These are phyloP conservation scores for Kwoniella sp. DNA, from an alignment of 768 basidiomycete species.

Conservation along the genomic window DNA sequence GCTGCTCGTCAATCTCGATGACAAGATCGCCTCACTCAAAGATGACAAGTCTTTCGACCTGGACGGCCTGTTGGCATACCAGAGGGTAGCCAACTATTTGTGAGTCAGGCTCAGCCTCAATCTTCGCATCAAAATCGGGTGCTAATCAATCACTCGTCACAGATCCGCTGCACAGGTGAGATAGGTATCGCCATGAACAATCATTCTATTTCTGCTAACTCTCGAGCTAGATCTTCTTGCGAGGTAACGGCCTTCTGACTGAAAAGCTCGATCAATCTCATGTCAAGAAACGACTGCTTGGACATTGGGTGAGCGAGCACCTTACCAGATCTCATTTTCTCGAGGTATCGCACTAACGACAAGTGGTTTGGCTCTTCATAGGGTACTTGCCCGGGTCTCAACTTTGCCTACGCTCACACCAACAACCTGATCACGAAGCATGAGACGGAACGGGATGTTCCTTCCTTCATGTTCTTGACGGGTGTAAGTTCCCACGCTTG, in stretches of 20 bases:
- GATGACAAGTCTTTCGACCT: constrained; percentile 59
- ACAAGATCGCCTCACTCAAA: constrained; percentile 59
- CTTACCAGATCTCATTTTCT: background rate
- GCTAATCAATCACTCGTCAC: too few relatives aligned
- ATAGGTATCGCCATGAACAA: background rate
- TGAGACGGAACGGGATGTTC: constrained; percentile 52
- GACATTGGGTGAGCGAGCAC: constrained; percentile 68
- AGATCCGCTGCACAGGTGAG: constrained; percentile 35
- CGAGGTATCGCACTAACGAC: background rate
- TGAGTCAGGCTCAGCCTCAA: too few relatives aligned
- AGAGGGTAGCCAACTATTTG: constrained; percentile 52
- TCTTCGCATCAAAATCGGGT: too few relatives aligned
- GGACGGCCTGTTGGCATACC: constrained; percentile 53
- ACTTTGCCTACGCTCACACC: constrained; percentile 71
- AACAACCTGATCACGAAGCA: constrained; percentile 59
- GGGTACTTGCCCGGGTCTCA: constrained; percentile 69
- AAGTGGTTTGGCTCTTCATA: constrained; percentile 22
- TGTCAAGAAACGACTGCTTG: constrained; percentile 78
- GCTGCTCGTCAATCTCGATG: constrained; percentile 61
- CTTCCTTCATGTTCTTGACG: constrained; percentile 72
- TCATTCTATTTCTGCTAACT: too few relatives aligned
- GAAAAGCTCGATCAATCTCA: constrained; percentile 64
- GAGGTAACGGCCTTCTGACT: constrained; percentile 69
- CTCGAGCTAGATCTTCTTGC: constrained; percentile 64
- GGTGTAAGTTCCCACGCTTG: constrained; percentile 57